These are phyloP conservation scores for Debaryomyces tyrocola DNA, from an alignment of 805 yeast species.

Conservation along the genomic window DNA sequence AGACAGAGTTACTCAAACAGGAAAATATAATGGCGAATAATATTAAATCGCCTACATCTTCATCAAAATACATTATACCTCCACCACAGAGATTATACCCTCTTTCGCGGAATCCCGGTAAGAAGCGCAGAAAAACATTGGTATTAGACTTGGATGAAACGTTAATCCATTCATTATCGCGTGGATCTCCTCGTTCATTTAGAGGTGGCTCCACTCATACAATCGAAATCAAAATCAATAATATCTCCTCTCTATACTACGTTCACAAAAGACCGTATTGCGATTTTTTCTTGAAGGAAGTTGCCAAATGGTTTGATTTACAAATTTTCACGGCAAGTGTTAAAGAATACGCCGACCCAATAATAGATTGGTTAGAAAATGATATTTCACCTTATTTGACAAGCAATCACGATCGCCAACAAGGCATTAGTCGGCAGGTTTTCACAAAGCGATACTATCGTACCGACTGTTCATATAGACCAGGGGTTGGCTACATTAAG, in stretches of 20 bases:
- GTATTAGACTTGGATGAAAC: conserved; percentile 94
- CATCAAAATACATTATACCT: conserved; percentile 44
- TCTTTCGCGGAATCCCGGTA: conserved; percentile 38
- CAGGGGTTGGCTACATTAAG: conserved; percentile 80
- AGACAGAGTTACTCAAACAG: conserved; percentile 39
- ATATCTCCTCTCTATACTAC: conserved; percentile 77
- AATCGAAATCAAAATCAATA: conserved; percentile 74
- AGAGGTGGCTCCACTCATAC: conserved; percentile 50
- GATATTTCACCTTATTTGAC: conserved; percentile 34
- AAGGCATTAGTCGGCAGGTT: conserved; percentile 5
- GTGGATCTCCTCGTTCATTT: conserved; percentile 53
- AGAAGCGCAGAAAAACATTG: conserved; percentile 57
- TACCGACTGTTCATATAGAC: conserved; percentile 71
- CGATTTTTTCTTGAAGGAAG: conserved; percentile 76
- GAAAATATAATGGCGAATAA: conserved; percentile 39
- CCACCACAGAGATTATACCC: conserved; percentile 48
- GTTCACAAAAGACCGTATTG: conserved; percentile 93
- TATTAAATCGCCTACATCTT: conserved; percentile 42
- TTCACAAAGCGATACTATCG: conserved; percentile 70
- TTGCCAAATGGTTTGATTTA: conserved; percentile 82
- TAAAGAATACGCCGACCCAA: conserved; percentile 95
- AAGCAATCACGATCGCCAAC: conserved; percentile 5
- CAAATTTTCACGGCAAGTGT: conserved; percentile 95
- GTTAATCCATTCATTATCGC: conserved; percentile 82
- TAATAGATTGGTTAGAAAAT: conserved; percentile 85